Base-by-base conservation (phyloP, 78 protist genomes). In the Dictyostelium purpureum region DNA sequence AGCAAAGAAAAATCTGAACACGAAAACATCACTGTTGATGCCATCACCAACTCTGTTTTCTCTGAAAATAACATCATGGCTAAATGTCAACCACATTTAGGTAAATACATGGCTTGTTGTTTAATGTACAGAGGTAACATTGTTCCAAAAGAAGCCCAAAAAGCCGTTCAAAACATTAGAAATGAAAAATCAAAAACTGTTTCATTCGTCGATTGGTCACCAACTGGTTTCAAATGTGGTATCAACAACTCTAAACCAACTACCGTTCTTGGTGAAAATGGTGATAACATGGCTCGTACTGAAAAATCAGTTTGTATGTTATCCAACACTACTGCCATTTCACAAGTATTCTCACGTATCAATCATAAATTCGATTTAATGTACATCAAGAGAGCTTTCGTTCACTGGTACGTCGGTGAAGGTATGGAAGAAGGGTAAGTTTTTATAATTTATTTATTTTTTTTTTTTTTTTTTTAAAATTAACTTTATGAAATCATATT, bases 381-480 rank as follows among this genome's bases (percentile, higher is more conserved):
- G 99, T 99, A 95, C 95, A 95, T 98, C 97, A 98, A 98, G 97
- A 97, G 99, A 89, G 96, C 98, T 56, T 91, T 96, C 94, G 95
- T 98, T 49, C 99, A 98, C 92, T 97, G 99, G 99, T 98, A 97
- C 87, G 99, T 98, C 70, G 99, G 98, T 38, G 99, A 98, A 94
- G 99, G 99, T 78, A 98, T 98, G 99, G 99, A 98, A 87, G 99
- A 98, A 80, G 98, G 99, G n/a, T n/a, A n/a, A n/a, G n/a, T n/a
- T n/a, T n/a, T n/a, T n/a, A n/a, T n/a, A n/a, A n/a, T n/a, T n/a
- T n/a, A n/a, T n/a, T n/a, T n/a, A n/a, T n/a, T n/a, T n/a, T n/a
- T n/a, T n/a, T n/a, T n/a, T n/a, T n/a, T n/a, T n/a, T n/a, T n/a
- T n/a, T n/a, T n/a, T n/a, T n/a, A n/a, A n/a, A n/a, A n/a, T n/a